These are phyloP conservation scores for Dujonia santamariae DNA, from an alignment of 1,139 yeast species.

Conservation along the genomic window DNA sequence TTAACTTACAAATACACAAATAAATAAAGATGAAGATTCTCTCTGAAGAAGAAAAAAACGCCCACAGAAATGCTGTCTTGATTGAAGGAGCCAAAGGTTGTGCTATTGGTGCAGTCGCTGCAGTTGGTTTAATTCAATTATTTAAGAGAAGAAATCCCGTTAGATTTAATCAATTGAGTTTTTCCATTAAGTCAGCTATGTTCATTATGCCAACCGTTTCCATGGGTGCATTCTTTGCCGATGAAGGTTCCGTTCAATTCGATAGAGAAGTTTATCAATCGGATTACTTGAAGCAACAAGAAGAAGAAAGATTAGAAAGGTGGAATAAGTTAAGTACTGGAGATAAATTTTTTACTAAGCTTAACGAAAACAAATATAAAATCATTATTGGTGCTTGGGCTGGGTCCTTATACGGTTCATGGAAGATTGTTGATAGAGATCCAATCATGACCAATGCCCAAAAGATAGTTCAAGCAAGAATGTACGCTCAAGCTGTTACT, in stretches of 20 bases:
- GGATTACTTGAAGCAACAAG: slow-evolving; percentile 14
- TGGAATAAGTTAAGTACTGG: slow-evolving; percentile 42
- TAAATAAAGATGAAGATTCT: slow-evolving; percentile 56
- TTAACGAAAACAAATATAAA: slow-evolving; percentile 63
- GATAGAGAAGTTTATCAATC: slow-evolving; percentile 46
- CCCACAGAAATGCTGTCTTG: slow-evolving; percentile 55
- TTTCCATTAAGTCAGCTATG: slow-evolving; percentile 56
- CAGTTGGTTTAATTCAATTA: slow-evolving; percentile 44
- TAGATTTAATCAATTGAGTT: slow-evolving; percentile 17
- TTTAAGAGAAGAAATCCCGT: slow-evolving; percentile 21
- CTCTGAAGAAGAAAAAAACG: slow-evolving; percentile 61
- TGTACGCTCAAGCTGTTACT: slow-evolving; percentile 83
- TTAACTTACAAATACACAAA: too few relatives aligned
- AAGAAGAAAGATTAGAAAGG: slow-evolving; percentile 34
- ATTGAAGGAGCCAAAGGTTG: slow-evolving; percentile 65
- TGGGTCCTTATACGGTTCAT: slow-evolving; percentile 78
- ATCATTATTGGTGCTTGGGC: slow-evolving; percentile 81
- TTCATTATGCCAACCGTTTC: slow-evolving; percentile 60
- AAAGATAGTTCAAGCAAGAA: slow-evolving; percentile 87
- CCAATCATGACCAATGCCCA: slow-evolving; percentile 72
- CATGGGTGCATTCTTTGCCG: slow-evolving; percentile 54
- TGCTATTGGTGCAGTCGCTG: slow-evolving; percentile 49
- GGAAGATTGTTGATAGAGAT: slow-evolving; percentile 71
- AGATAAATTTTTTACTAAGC: slow-evolving; percentile 41
- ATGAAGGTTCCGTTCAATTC: slow-evolving; percentile 54